These are phyloP conservation scores for Euphorbia corollata DNA, from an alignment of 441 rosid species.

Conservation along the genomic window DNA sequence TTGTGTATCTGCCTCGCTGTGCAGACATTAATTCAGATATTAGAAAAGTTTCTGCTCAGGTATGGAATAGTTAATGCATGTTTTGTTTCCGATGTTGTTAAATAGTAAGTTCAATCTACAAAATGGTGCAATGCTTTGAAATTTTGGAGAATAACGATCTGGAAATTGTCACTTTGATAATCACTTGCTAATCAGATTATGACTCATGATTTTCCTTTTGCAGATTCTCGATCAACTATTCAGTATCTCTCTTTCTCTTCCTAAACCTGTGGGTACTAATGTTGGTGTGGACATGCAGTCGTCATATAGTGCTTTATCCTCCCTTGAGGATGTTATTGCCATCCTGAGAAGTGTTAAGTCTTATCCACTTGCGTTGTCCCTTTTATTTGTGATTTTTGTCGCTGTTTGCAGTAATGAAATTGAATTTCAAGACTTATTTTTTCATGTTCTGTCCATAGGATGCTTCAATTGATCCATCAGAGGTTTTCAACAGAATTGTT, in stretches of 20 bases:
- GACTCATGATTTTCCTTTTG: constrained; percentile 18
- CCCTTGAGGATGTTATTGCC: constrained; percentile 97
- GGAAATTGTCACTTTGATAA: constrained; percentile 5
- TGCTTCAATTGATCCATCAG: constrained; percentile 98
- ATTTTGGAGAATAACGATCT: not conserved
- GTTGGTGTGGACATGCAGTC: constrained; percentile 53
- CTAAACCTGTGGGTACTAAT: constrained; percentile 57
- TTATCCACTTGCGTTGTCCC: constrained; percentile 10
- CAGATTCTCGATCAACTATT: constrained; percentile 96
- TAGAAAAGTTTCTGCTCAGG: constrained; percentile 93
- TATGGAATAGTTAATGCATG: constrained; percentile 25
- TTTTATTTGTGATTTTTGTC: constrained; percentile 15
- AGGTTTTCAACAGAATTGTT: constrained; percentile 93
- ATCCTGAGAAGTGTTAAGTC: constrained; percentile 83
- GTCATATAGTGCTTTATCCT: constrained; percentile 73
- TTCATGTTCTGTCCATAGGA: constrained; percentile 47
- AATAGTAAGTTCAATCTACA: constrained; percentile 2
- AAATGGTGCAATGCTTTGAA: constrained; percentile 12
- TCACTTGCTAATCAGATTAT: constrained; percentile 7
- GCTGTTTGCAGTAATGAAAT: constrained; percentile 17
- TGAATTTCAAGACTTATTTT: constrained; percentile 1
- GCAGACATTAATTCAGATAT: constrained; percentile 94
- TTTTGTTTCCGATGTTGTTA: constrained; percentile 9
- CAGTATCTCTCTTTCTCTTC: constrained; percentile 92
- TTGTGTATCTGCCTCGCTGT: constrained; percentile 94